Evolutionary conservation across 176 grass and related monocot genomes (phyloP), one percentile per base, ranked within the genome.

Genomic region (Hsuehochloa calcarea): DNA sequence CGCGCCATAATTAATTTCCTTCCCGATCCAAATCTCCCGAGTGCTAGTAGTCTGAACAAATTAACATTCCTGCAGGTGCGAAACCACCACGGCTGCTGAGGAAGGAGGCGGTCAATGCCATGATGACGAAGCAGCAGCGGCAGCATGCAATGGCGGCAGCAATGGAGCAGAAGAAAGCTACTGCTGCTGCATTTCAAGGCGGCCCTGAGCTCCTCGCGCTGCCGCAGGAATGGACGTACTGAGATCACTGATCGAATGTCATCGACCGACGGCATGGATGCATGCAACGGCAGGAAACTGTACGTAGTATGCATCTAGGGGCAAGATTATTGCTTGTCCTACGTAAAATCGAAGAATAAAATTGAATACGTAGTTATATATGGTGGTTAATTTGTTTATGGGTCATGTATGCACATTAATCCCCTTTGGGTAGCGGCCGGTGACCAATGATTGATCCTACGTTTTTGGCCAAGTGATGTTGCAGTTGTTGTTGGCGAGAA

Each of bases 221-320:
- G 60, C 61, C 43, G 10, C 77, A 34, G 61, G 60, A 66, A 35
- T 79, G 77, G 77, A 79, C 41, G 5, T 79, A 79, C 77, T 75
- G 55, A 75, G 71, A 74, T 49, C 46, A 45, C 2, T 6, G 22
- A 44, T 23, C 5, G 19, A 70, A 15, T n/a, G 5, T 56, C 10
- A 45, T 10, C 44, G 44, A 45, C 44, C 31, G 2, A 34, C 2
- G 44, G 44, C 43, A 44, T 44, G 44, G 44, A 45, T 45, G 44
- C 44, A 11, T 45, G 3, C 44, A 45, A 11, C 43, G 10, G 43
- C 43, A 29, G 44, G 44, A 40, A 1, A 40, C 39, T 40, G 39
- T n/a, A n/a, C n/a, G n/a, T 40, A 40, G 44, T 11, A 45, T 45
- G 44, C 44, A 45, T 45, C 44, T 45, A 45, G 44, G 44, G 44